These are phyloP conservation scores for Mycena rebaudengoi DNA, from an alignment of 768 basidiomycete genomes.

Conservation along the genomic window DNA sequence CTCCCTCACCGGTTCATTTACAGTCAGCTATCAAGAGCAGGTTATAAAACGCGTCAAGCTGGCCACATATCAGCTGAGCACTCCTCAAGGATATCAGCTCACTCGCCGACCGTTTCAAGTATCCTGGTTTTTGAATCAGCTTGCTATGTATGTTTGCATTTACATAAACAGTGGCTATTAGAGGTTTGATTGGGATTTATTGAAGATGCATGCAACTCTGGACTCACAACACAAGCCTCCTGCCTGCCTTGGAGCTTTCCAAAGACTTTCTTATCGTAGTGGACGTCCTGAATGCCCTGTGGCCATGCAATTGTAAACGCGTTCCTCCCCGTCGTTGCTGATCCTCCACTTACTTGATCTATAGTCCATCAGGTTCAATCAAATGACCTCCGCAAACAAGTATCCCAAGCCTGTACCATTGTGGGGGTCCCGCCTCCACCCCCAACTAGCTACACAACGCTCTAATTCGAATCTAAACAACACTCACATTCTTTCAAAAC, in stretches of 20 bases:
- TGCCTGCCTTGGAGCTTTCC: conserved; percentile 16
- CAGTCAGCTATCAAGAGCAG: conserved; percentile 75
- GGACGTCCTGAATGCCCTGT: conserved; percentile 23
- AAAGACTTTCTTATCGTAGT: conserved; percentile 20
- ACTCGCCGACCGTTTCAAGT: conserved; percentile 75
- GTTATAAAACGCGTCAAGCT: conserved; percentile 68
- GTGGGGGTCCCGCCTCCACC: conserved; percentile 4
- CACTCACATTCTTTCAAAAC: not conserved
- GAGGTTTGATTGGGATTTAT: not conserved
- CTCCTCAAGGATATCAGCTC: conserved; percentile 61
- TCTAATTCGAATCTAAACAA: not conserved
- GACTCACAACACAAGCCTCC: conserved; percentile 20
- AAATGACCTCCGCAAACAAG: conserved; percentile 14
- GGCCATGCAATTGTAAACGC: conserved; percentile 19
- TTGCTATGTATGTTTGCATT: conserved; percentile 59
- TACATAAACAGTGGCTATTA: too few species aligned
- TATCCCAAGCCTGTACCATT: conserved; percentile 12
- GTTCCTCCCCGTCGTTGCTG: not conserved
- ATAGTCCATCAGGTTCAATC: conserved; percentile 4
- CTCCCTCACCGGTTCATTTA: conserved; percentile 2
- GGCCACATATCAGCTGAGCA: conserved; percentile 61
- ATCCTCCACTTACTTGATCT: not conserved
- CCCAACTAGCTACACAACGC: conserved; percentile 8
- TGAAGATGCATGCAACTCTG: conserved; percentile 27
- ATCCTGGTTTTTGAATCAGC: conserved; percentile 75